Base-by-base conservation (phyloP, 176 grass and related monocot genomes). In the Aegilops bicornis region DNA sequence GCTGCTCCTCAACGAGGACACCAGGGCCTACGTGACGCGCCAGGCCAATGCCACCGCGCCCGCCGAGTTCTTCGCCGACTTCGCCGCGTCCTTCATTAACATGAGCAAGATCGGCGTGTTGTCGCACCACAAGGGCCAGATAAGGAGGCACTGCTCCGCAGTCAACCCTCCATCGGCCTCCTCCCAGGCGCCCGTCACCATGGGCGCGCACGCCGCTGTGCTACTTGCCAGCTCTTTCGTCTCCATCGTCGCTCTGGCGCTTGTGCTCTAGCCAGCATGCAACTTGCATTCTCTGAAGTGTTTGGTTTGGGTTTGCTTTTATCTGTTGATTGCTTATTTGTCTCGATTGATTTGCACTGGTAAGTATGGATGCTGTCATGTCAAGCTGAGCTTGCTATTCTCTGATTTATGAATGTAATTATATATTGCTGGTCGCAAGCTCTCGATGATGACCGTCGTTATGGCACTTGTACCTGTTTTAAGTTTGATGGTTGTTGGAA, bases 41-140 rank as follows among this genome's bases (percentile, higher is more conserved):
- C 92, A 91, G 56, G 79, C 67, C 36, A 91, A 88, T 37, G 91
- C 85, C 50, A 86, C 88, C 4, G 27, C 72, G 8, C 0, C 10
- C 16, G 67, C 69, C 42, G 31, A 78, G 6, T 90, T 93, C 85
- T 88, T 87, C 64, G 63, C 83, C 48, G 88, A 93, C 77, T 90
- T 90, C 64, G 54, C 84, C 30, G 56, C 0, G 0, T 83, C 88
- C 54, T 86, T 90, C 79, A 8, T 85, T 54, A 65, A 63, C 63
- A 87, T 90, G 82, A 84, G 88, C 69, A 84, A 58, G 64, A 87
- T 92, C 47, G 77, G 77, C 48, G 56, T 0, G 33, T 64, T 92
- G 64, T 61, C 87, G 14, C 80, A 87, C 84, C 48, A 80, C 0
- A 76, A 76, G 2, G 87, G 91, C 1, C 48, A 92, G 84, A 81